Evolutionary conservation across 2,329 filamentous ascomycete species (phyloP), one percentile per base, ranked within the genome.

Genomic region (Emmonsiellopsis sp.): DNA sequence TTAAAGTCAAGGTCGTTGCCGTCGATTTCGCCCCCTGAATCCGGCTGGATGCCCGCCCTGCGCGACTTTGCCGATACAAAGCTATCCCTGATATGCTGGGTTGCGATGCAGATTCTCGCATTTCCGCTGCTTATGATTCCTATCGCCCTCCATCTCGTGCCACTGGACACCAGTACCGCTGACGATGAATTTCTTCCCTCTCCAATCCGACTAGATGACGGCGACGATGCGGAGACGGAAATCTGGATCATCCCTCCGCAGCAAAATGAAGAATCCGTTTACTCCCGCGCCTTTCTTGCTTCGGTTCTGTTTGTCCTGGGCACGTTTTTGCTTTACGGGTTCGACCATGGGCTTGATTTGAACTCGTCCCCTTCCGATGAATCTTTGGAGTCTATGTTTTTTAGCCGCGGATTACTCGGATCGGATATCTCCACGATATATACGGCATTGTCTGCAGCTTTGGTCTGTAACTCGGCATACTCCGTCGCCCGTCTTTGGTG

Each of bases 101-200:
- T 52, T 33, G 42, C 9, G 53, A 54, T 51, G 40, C 48, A 54
- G n/a, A 40, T 47, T 13, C 42, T 54, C 11, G 48, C 48, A 17
- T 33, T 54, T 14, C 47, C 48, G 6, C 3, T 42, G 9, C 33
- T 45, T 42, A 39, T 51, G 34, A 42, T 54, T 10, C 53, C 53
- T 5, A 51, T 54, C 9, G 32, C 33, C 21, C 33, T 51, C 1
- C 42, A 51, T 32, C 42, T 51, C 21, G 47, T 31, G 34, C 36
- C 21, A 7, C 21, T 7, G 6, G 14, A 49, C 36, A 11, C 21
- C 14, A n/a, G n/a, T 10, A 10, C 17, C 36, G 9, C 7, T n/a
- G 45, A 37, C 11, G 34, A 49, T 40, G 17, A 39, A 5, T 14
- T 11, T 8, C 36, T 13, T n/a, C 10, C 21, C 40, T 27, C 21